Evolutionary conservation across 2,329 filamentous ascomycete genomes (phyloP).

Genomic region (Neocucurbitaria cava): DNA sequence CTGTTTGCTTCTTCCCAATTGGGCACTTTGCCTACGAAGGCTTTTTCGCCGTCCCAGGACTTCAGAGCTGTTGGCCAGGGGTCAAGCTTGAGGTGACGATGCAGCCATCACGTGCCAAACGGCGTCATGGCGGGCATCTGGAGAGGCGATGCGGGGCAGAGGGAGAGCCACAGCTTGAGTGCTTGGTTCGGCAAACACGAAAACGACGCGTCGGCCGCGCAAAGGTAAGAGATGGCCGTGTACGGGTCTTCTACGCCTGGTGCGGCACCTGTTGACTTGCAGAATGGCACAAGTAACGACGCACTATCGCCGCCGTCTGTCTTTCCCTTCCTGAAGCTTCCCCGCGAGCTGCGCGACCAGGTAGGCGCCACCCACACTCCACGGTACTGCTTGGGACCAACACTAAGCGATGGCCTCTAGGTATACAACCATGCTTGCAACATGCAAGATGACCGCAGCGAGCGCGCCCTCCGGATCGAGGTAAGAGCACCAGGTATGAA

Average conservation of each 20-base stretch:
- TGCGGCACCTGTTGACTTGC: not conserved
- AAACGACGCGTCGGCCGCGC: constrained; percentile 19
- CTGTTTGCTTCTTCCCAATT: constrained; percentile 20
- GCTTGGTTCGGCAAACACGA: constrained; percentile 22
- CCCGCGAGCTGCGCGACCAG: constrained; percentile 48
- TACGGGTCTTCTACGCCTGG: not conserved
- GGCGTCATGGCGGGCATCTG: constrained; percentile 3
- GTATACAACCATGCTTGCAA: constrained; percentile 41
- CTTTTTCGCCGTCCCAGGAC: not conserved
- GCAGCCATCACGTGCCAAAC: constrained; percentile 14
- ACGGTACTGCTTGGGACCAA: not conserved
- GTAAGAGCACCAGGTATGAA: too few relatives aligned
- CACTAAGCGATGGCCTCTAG: constrained; percentile 13
- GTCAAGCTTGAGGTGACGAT: too few relatives aligned
- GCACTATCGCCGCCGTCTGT: constrained; percentile 4
- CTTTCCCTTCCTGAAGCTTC: constrained; percentile 43
- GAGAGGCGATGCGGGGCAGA: constrained; percentile 15
- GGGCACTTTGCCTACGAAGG: constrained; percentile 8
- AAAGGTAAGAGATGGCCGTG: constrained; percentile 23
- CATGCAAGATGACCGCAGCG: constrained; percentile 33
- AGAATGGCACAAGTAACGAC: constrained; percentile 5
- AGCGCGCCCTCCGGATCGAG: constrained; percentile 42
- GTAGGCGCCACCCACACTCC: constrained; percentile 16
- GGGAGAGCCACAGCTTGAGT: constrained; percentile 2
- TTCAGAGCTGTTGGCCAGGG: not conserved